Percentiles rank a stretch among this genome's conserved stretches.
Evolutionary conservation across 2,329 filamentous ascomycete species (phyloP).

Genomic region (Hyphodiscus sp.): DNA sequence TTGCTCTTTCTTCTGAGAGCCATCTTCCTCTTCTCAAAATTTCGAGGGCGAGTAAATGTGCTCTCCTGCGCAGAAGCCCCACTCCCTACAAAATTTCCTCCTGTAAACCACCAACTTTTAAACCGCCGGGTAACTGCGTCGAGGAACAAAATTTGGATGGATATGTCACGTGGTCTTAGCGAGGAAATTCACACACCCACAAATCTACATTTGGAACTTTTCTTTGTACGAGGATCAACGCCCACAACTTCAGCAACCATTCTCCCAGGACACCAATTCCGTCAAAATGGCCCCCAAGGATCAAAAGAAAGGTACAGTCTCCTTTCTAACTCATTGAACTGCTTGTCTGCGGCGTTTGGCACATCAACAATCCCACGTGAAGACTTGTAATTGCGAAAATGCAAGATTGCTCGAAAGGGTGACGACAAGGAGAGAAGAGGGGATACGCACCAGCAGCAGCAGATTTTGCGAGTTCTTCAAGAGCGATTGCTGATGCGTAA

Average conservation of each 20-base stretch:
- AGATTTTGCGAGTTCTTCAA: conserved; percentile 69
- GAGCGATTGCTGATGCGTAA: conserved; percentile 67
- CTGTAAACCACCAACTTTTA: too few species aligned
- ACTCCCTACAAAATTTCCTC: neutral
- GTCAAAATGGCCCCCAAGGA: conserved; percentile 30
- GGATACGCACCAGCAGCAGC: conserved; percentile 51
- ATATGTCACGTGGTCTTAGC: neutral
- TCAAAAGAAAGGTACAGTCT: conserved; percentile 31
- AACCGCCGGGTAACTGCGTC: too few species aligned
- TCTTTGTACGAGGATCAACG: neutral
- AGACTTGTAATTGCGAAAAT: conserved; percentile 4
- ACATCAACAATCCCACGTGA: conserved; percentile 11
- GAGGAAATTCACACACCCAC: neutral
- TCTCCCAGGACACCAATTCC: conserved; percentile 19
- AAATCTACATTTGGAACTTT: neutral
- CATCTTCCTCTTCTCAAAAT: conserved; percentile 33
- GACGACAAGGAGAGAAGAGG: conserved; percentile 12
- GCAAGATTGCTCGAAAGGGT: conserved; percentile 6
- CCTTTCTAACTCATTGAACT: conserved; percentile 17
- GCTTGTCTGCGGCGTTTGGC: conserved; percentile 9
- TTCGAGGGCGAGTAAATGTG: too few species aligned
- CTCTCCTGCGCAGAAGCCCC: too few species aligned
- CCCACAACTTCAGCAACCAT: conserved; percentile 15
- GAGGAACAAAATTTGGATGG: too few species aligned
- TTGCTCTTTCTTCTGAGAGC: conserved; percentile 37